Conservation (phyloP, 768 basidiomycete genomes). For the Termitomyces bulborhizus region DNA sequence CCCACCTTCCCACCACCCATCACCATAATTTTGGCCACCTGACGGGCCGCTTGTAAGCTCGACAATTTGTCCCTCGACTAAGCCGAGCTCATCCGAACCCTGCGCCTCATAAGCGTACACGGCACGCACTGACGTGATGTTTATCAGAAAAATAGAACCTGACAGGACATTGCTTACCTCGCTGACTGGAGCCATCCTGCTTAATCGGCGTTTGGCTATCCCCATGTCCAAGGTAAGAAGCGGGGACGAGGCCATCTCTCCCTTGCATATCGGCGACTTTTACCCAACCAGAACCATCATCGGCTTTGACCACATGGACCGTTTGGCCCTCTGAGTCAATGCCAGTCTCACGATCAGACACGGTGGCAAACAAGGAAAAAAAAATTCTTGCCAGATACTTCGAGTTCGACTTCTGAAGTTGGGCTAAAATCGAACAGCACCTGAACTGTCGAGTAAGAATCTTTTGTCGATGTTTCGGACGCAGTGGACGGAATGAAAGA, state of each 20-base stretch:
- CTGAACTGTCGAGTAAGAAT: slow-evolving; percentile 45
- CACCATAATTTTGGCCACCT: slow-evolving; percentile 62
- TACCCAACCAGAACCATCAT: slow-evolving; percentile 85
- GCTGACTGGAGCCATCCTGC: slow-evolving; percentile 33
- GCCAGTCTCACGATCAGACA: background rate
- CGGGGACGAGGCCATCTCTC: slow-evolving; percentile 72
- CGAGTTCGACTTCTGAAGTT: slow-evolving; percentile 73
- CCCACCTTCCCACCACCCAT: slow-evolving; percentile 87
- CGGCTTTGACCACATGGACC: slow-evolving; percentile 68
- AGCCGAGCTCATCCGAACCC: slow-evolving; percentile 62
- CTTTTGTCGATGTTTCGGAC: slow-evolving; percentile 31
- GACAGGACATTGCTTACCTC: slow-evolving; percentile 32
- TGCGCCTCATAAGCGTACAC: slow-evolving; percentile 74
- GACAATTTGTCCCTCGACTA: slow-evolving; percentile 55
- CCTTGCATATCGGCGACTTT: slow-evolving; percentile 60
- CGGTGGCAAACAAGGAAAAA: background rate
- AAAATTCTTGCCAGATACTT: slow-evolving; percentile 44
- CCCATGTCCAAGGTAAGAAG: slow-evolving; percentile 60
- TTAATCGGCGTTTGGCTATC: slow-evolving; percentile 10
- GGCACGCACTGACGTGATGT: slow-evolving; percentile 58
- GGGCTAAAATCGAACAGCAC: slow-evolving; percentile 73
- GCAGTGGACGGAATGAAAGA: slow-evolving; percentile 43
- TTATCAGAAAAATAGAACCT: slow-evolving; percentile 4
- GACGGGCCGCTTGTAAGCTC: slow-evolving; percentile 56
- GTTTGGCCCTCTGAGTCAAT: slow-evolving; percentile 46